These are phyloP conservation scores for Aspergillus tanneri DNA, from an alignment of 2,329 filamentous ascomycete genomes.

Conservation along the genomic window DNA sequence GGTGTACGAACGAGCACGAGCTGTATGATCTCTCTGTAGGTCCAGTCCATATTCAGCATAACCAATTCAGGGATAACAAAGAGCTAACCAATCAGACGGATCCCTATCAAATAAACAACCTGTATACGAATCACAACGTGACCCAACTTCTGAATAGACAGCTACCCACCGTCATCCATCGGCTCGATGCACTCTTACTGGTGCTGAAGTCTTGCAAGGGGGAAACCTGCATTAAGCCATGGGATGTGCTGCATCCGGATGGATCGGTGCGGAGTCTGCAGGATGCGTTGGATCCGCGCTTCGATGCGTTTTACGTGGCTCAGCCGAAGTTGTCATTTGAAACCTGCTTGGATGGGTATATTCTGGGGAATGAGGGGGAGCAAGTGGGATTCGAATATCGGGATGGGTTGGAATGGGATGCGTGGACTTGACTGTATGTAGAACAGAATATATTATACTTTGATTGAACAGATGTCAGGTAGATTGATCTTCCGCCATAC, in stretches of 20 bases:
- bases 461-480: background rate
- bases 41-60: background rate
- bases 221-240: constrained; percentile 37
- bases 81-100: constrained; percentile 27
- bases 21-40: constrained; percentile 38
- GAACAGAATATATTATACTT: no score
- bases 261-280: constrained; percentile 30
- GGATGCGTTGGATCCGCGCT: constrained; percentile 32
- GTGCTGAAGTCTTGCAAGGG: constrained; percentile 43
- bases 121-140: constrained; percentile 17
- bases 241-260: constrained; percentile 36
- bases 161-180: constrained; percentile 21
- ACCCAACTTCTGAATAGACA: constrained; percentile 21
- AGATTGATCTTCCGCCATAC: background rate
- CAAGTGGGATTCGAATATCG: constrained; percentile 20
- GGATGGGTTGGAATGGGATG: constrained; percentile 22
- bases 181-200: constrained; percentile 40
- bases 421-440: constrained; percentile 14
- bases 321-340: constrained; percentile 37
- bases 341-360: constrained; percentile 38
- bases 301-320: constrained; percentile 34
- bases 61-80: no score
- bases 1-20: constrained; percentile 43
- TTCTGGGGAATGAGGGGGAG: constrained; percentile 38
- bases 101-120: constrained; percentile 39